These are phyloP conservation scores for Eutrema heterophyllum DNA, from an alignment of 345 rosid species.

Conservation along the genomic window DNA sequence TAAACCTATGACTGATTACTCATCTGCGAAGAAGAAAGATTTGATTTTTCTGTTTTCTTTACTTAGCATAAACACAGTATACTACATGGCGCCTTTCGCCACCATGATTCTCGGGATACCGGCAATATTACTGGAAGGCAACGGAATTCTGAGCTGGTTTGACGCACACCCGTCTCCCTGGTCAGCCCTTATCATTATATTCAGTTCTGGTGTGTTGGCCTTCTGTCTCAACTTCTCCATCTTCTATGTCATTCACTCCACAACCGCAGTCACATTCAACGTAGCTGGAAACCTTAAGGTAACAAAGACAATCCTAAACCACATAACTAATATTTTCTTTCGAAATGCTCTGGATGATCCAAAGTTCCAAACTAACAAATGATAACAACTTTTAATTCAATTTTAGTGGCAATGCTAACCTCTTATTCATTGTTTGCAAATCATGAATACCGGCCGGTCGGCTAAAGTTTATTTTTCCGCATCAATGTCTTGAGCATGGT, in stretches of 20 bases:
- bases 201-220: constrained; percentile 89
- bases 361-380: not conserved
- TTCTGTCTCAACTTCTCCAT: constrained; percentile 98
- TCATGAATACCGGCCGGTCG: not conserved
- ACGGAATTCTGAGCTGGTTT: constrained; percentile 80
- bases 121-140: constrained; percentile 83
- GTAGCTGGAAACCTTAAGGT: constrained; percentile 99
- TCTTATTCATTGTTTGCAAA: not conserved
- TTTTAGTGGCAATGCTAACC: not conserved
- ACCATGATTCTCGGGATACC: constrained; percentile 92
- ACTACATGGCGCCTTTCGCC: constrained; percentile 99
- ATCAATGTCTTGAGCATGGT: constrained; percentile 6
- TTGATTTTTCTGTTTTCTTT: constrained; percentile 3
- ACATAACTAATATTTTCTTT: not conserved
- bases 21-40: not conserved
- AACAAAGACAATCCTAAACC: constrained; percentile 35
- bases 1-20: not conserved
- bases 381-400: not conserved
- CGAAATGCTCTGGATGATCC: not conserved
- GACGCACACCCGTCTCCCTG: constrained; percentile 44
- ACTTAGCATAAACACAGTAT: constrained; percentile 88
- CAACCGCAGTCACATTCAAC: constrained; percentile 97
- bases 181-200: constrained; percentile 70
- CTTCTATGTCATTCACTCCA: constrained; percentile 96
- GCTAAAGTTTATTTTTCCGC: not conserved